Evolutionary conservation across 371 early-diverging fungal species (phyloP).

Genomic region (Fennellomyces sp.): DNA sequence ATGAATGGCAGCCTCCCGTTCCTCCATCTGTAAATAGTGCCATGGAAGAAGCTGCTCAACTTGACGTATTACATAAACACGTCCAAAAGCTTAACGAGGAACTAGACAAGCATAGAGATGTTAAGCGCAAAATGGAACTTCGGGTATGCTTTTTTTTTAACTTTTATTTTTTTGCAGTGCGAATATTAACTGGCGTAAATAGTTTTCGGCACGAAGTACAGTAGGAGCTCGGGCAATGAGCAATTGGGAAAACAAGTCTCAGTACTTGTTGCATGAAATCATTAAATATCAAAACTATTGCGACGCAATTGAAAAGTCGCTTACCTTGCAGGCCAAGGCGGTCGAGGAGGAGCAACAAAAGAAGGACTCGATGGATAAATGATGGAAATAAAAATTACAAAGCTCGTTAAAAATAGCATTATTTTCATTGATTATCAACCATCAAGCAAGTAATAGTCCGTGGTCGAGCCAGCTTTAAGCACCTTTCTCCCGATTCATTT

Average conservation of each 20-base stretch:
- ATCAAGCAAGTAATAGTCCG: too few relatives aligned
- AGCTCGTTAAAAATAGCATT: too few relatives aligned
- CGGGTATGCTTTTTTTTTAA: conserved; percentile 14
- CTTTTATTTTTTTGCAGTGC: conserved; percentile 1
- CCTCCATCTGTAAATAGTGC: conserved; percentile 39
- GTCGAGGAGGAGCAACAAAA: conserved; percentile 8
- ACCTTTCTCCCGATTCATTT: too few relatives aligned
- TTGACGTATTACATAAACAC: conserved; percentile 33
- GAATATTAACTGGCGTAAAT: too few relatives aligned
- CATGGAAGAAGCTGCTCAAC: conserved; percentile 35
- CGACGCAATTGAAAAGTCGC: conserved; percentile 72
- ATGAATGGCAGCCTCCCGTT: conserved; percentile 42
- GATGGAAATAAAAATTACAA: too few relatives aligned
- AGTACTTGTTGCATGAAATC: conserved; percentile 82
- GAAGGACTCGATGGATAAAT: too few relatives aligned
- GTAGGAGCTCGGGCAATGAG: conserved; percentile 66
- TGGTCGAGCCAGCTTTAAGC: too few relatives aligned
- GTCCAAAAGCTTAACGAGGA: conserved; percentile 33
- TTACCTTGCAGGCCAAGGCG: conserved; percentile 45
- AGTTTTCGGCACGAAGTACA: conserved; percentile 55
- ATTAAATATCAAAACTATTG: conserved; percentile 89
- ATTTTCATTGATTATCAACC: too few relatives aligned
- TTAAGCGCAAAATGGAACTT: conserved; percentile 42
- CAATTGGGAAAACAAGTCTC: conserved; percentile 87
- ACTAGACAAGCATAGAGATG: conserved; percentile 42